Evolutionary conservation across 331 rosid species (phyloP), one percentile per base, ranked within the genome.

Genomic region (Telfairia occidentalis): DNA sequence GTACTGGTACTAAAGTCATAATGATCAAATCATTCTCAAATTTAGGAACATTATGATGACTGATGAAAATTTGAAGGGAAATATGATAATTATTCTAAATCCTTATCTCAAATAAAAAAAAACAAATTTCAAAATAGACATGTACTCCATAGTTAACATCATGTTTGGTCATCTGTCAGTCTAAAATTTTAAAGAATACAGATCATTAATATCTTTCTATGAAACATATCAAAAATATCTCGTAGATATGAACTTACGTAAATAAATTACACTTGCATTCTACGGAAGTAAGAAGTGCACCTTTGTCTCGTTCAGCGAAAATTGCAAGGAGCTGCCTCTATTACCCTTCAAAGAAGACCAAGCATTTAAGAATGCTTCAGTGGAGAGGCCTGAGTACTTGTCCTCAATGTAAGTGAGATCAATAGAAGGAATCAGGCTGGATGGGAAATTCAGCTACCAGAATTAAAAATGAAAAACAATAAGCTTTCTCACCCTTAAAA

Each of bases 341-440:
- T 84, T 63, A 73, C 89, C 82, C 84, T 71, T 84, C 71, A 87
- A 74, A 66, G 98, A 87, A 80, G 85, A 85, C 93, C 85, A 85
- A 1, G 89, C 92, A 76, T 85, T 78, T 84, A 84, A 78, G 7
- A 89, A 71, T 58, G 86, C 85, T 46, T 81, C 79, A 72, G 90
- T 65, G 71, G 90, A 82, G 59, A 89, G 72, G 73, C 89, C 84
- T 0, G 96, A 77, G 84, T 90, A 92, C 87, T 86, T 90, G 57
- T 86, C 89, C 74, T 87, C 90, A 77, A 89, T 79, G 77, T 83
- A 87, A 11, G 96, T 78, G 75, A 92, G 86, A 77, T 89, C 97
- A 79, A 89, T 69, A 34, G 96, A 89, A 79, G 96, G 92, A 43
- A 92, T 85, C 75, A 92, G 85, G 78, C 79, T 80, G 55, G 97